A percentile compares a stretch with the other conserved stretches of the same genome.
Evolutionary conservation across 768 basidiomycete species (phyloP).

Genomic region (Kwoniella mangroviensis): DNA sequence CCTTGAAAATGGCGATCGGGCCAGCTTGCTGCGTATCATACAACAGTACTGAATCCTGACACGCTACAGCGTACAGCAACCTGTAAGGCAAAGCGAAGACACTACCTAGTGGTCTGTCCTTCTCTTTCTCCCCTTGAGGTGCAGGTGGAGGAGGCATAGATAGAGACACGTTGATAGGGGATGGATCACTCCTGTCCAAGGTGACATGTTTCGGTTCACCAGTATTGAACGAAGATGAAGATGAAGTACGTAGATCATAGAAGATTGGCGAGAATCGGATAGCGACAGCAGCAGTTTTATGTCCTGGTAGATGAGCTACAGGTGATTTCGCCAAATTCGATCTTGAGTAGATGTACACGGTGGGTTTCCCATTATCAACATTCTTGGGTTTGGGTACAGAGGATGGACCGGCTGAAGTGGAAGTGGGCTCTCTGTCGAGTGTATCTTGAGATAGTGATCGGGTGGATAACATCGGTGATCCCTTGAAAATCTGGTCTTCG

Average conservation of each 20-base stretch:
- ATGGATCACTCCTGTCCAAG: slow-evolving; percentile 61
- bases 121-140: slow-evolving; percentile 49
- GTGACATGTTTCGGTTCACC: slow-evolving; percentile 65
- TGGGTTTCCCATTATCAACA: slow-evolving; percentile 62
- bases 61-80: slow-evolving; percentile 92
- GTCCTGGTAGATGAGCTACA: slow-evolving; percentile 91
- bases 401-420: slow-evolving; percentile 18
- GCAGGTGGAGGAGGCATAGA: slow-evolving; percentile 67
- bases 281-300: slow-evolving; percentile 92
- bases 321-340: slow-evolving; percentile 92
- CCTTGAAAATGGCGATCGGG: slow-evolving; percentile 87
- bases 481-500: slow-evolving; percentile 77
- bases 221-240: slow-evolving; percentile 19
- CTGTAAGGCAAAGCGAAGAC: slow-evolving; percentile 90
- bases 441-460: slow-evolving; percentile 37
- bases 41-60: slow-evolving; percentile 91
- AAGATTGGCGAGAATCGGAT: slow-evolving; percentile 91
- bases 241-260: slow-evolving; percentile 78
- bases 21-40: slow-evolving; percentile 96
- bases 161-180: slow-evolving; percentile 58
- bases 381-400: slow-evolving; percentile 53
- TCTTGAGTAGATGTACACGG: slow-evolving; percentile 92
- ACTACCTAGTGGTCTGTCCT: slow-evolving; percentile 60
- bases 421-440: slow-evolving; percentile 11
- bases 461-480: slow-evolving; percentile 42